Evolutionary conservation across 169 alveolate species (phyloP).

Genomic region (Eimeria sp.): DNA sequence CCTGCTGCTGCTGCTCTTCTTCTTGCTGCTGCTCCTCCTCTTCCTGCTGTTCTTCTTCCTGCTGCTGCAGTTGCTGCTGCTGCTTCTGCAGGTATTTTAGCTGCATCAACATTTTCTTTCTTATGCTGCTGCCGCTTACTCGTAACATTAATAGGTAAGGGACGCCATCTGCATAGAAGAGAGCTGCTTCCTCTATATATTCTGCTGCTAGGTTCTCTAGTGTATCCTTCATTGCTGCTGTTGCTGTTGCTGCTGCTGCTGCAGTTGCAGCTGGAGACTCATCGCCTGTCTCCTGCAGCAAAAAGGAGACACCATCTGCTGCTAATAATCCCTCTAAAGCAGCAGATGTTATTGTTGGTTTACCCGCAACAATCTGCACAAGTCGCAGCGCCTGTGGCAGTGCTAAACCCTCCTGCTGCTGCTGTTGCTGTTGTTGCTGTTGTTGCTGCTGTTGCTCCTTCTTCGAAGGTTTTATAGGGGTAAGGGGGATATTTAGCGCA

Average conservation of each 20-base stretch:
- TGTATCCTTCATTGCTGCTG: background rate
- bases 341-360: conserved; percentile 6
- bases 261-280: background rate
- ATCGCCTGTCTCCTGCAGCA: background rate
- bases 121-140: background rate
- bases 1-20: no score
- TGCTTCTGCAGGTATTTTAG: conserved; percentile 5
- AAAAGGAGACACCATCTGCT: conserved; percentile 29
- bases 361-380: conserved; percentile 32
- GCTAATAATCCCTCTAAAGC: conserved; percentile 10
- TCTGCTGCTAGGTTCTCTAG: background rate
- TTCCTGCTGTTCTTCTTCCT: conserved; percentile 14
- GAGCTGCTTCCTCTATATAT: conserved; percentile 1
- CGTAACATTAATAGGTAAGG: background rate
- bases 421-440: conserved; percentile 45
- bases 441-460: conserved; percentile 50
- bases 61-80: conserved; percentile 33
- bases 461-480: background rate
- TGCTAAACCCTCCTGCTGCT: conserved; percentile 27
- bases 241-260: conserved; percentile 43
- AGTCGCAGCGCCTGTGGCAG: conserved; percentile 57
- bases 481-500: background rate
- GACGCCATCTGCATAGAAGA: conserved; percentile 5
- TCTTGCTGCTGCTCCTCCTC: background rate
- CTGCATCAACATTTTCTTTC: conserved; percentile 25